Evolutionary conservation across 129 eudicot genomes (phyloP).

Genomic region (Tanacetum coccineum): DNA sequence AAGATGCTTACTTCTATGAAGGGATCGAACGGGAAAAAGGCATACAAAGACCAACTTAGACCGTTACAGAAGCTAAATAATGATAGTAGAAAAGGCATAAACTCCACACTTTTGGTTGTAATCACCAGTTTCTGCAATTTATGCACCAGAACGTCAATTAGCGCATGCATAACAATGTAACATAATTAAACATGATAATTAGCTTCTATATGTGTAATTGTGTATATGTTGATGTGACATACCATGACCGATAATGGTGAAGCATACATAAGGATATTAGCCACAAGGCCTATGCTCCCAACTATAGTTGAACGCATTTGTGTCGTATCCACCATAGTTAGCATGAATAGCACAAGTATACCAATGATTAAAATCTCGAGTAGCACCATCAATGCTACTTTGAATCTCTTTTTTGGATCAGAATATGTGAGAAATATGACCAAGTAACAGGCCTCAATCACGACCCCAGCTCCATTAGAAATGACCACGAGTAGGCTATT

Average conservation of each 20-base stretch:
- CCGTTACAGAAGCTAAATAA: conserved; percentile 62
- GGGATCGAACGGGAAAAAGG: conserved; percentile 62
- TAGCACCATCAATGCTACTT: conserved; percentile 28
- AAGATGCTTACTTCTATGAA: conserved; percentile 49
- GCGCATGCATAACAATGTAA: not conserved
- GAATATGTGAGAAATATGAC: conserved; percentile 46
- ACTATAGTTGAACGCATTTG: conserved; percentile 52
- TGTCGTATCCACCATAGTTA: conserved; percentile 41
- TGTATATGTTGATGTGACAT: not conserved
- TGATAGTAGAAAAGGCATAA: conserved; percentile 79
- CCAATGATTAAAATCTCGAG: conserved; percentile 44
- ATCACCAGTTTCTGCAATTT: conserved; percentile 74
- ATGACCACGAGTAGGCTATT: conserved; percentile 60
- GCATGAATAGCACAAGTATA: conserved; percentile 37
- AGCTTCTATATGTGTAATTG: too few relatives aligned
- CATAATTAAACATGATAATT: not conserved
- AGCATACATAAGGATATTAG: conserved; percentile 76
- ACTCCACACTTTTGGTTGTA: conserved; percentile 75
- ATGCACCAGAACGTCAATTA: conserved; percentile 2
- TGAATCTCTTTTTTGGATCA: conserved; percentile 33
- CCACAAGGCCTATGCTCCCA: conserved; percentile 58
- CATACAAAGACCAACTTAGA: conserved; percentile 63
- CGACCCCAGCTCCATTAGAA: conserved; percentile 60
- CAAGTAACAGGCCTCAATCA: conserved; percentile 52
- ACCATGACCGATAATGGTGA: conserved; percentile 85